Base-by-base conservation (phyloP, 805 yeast genomes). In the Candida vartiovaarae region DNA sequence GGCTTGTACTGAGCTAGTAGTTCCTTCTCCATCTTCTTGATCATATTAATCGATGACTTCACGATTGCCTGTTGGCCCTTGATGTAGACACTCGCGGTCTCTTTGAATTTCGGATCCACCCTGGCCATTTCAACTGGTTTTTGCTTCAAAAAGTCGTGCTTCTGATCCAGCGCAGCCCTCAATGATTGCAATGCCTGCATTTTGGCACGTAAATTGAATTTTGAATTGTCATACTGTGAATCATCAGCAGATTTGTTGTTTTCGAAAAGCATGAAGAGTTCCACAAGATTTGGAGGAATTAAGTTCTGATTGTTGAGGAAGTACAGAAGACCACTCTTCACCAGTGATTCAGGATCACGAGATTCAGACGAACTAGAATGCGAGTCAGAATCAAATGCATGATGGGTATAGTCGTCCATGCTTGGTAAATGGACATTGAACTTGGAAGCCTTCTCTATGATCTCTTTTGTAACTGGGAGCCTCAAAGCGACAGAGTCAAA, bases 401-500 rank as follows among this genome's bases (percentile, higher is more conserved):
- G 66, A 23, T 64, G 59, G 0, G 74, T 67, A 36, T 66, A 68
- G 39, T 68, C 71, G n/a, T 62, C 65, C 27, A 67, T 53, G 24
- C 54, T 59, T 3, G 69, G 70, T 20, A 68, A 44, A n/a, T 43
- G 40, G 11, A 78, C 61, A 2, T 70, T 70, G 27, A 56, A 51
- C 1, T 49, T 50, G 36, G 62, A 57, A n/a, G 76, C 54, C 20
- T 66, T 62, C 52, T 42, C 25, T 40, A 66, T 35, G 5, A 41
- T 29, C 2, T 51, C 43, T 9, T 37, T 11, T 0, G 66, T 62
- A 4, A 83, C 60, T 51, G 76, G 78, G 36, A 87, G 67, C 38
- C 78, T 74, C 42, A 89, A 69, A 3, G 84, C 82, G 3, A 82
- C 73, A 2, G 77, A 65, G 51, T 84, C 90, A 39, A 79, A 80